Evolutionary conservation across 2,329 filamentous ascomycete genomes (phyloP).

Genomic region (Microdochium nivale): DNA sequence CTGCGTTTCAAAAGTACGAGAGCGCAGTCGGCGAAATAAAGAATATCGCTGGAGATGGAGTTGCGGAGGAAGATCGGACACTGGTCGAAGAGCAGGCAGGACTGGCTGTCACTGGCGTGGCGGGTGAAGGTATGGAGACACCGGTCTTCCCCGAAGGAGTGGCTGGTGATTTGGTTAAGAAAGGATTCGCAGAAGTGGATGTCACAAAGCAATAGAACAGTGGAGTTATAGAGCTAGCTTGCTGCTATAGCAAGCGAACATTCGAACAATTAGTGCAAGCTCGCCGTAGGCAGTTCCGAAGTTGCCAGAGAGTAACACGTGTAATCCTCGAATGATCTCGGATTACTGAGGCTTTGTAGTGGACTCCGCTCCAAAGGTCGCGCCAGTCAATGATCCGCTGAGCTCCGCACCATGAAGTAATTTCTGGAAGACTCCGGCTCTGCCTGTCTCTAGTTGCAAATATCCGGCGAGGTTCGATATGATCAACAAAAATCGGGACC

Average conservation of each 20-base stretch:
- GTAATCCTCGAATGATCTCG: too few relatives aligned
- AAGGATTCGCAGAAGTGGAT: conserved; percentile 44
- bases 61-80: conserved; percentile 18
- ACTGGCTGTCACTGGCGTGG: conserved; percentile 16
- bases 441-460: too few relatives aligned
- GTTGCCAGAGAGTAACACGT: too few relatives aligned
- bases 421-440: too few relatives aligned
- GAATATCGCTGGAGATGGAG: neutral
- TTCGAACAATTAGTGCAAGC: too few relatives aligned
- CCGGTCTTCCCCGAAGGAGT: conserved; percentile 36
- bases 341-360: too few relatives aligned
- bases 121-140: conserved; percentile 35
- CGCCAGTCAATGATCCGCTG: too few relatives aligned
- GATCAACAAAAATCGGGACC: too few relatives aligned
- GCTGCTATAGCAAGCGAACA: neutral
- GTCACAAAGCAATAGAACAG: neutral
- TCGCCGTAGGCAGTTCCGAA: too few relatives aligned
- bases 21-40: neutral
- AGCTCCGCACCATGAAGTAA: too few relatives aligned
- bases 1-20: conserved; percentile 54
- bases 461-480: too few relatives aligned
- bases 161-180: conserved; percentile 42
- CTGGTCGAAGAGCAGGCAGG: conserved; percentile 38
- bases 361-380: too few relatives aligned
- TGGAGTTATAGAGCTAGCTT: neutral